Conservation (phyloP, 306 rosid species). For the Malus sieversii region DNA sequence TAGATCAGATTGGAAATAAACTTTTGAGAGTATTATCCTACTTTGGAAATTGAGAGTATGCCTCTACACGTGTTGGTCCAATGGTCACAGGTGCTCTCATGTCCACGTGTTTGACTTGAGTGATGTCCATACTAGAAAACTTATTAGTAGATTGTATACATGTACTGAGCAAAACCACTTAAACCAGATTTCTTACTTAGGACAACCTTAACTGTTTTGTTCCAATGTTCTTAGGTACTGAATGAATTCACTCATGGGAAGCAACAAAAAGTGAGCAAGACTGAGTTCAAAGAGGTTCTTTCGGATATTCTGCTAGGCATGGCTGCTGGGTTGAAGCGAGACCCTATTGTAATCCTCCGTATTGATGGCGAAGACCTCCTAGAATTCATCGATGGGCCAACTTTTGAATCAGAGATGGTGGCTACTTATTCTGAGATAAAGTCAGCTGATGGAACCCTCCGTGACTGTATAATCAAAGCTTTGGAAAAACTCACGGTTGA, state of each 20-base stretch:
- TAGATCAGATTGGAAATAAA: not conserved
- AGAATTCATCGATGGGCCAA: constrained; percentile 60
- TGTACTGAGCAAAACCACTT: not conserved
- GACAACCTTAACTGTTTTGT: not conserved
- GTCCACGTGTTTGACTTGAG: not conserved
- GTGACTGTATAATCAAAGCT: constrained; percentile 50
- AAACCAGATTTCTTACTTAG: not conserved
- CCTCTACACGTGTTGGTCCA: not conserved
- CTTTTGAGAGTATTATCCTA: not conserved
- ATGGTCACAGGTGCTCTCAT: not conserved
- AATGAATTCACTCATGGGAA: constrained; percentile 90
- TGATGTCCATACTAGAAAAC: not conserved
- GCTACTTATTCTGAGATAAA: constrained; percentile 45
- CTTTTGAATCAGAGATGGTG: constrained; percentile 60
- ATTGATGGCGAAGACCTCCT: constrained; percentile 93
- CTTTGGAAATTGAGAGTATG: not conserved
- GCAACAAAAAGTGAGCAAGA: constrained; percentile 74
- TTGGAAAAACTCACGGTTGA: constrained; percentile 71
- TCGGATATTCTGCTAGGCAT: constrained; percentile 85
- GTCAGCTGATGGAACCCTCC: constrained; percentile 38
- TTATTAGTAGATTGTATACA: not conserved
- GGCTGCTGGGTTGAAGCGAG: constrained; percentile 96
- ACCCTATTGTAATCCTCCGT: constrained; percentile 85
- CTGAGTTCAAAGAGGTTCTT: constrained; percentile 87
- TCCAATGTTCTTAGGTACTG: constrained; percentile 46